Percentiles rank a stretch among this genome's conserved stretches.
These are phyloP conservation scores for Salicornia ramosissima DNA, from an alignment of 148 eudicot genomes.

Conservation along the genomic window DNA sequence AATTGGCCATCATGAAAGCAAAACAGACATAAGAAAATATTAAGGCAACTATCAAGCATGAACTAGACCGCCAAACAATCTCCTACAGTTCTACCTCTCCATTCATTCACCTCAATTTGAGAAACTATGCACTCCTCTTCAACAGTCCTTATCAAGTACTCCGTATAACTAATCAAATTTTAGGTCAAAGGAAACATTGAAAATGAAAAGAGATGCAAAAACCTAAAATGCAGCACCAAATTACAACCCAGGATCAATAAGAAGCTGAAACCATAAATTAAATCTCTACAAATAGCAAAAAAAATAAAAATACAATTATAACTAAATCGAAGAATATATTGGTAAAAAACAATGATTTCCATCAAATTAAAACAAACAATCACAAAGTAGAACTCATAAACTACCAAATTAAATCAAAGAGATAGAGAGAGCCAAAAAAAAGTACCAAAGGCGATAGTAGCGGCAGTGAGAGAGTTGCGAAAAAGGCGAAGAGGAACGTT, in stretches of 20 bases:
- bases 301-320: background rate
- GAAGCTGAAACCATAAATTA: background rate
- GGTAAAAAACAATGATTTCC: background rate
- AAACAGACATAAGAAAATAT: too few relatives aligned
- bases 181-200: background rate
- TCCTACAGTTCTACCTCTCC: too few relatives aligned
- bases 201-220: background rate
- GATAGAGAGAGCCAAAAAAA: background rate
- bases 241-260: background rate
- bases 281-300: background rate
- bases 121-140: too few relatives aligned
- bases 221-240: background rate
- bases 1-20: too few relatives aligned
- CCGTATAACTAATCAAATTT: background rate
- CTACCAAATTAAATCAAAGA: background rate
- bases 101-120: too few relatives aligned
- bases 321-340: background rate
- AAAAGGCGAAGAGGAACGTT: slow-evolving; percentile 77
- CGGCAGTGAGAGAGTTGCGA: slow-evolving; percentile 69
- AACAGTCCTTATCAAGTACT: too few relatives aligned
- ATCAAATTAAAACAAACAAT: background rate
- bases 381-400: background rate
- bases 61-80: too few relatives aligned
- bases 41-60: too few relatives aligned
- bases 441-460: slow-evolving; percentile 71